phyloP scores from a whole-genome alignment of 805 yeast species.

The Wickerhamomyces kurtzmanii region DNA sequence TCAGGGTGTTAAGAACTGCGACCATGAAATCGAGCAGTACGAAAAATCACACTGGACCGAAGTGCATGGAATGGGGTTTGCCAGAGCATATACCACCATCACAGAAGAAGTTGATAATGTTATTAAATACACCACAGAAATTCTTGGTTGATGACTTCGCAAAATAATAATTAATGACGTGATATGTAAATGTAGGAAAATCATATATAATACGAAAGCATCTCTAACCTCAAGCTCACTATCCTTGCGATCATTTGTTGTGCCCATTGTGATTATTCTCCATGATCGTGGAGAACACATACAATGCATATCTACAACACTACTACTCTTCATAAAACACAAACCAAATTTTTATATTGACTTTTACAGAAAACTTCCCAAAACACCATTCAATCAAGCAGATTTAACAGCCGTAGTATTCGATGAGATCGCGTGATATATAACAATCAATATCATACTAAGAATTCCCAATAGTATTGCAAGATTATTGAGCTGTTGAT shows the following conservation, averaged over 20 bases:
- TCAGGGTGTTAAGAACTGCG: constrained; percentile 1
- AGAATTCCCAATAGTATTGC: constrained; percentile 68
- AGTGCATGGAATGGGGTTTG: constrained; percentile 38
- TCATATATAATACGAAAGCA: not conserved
- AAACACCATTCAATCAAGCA: constrained; percentile 7
- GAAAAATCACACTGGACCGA: constrained; percentile 32
- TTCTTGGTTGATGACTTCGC: no score
- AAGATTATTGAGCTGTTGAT: constrained; percentile 64
- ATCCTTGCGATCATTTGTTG: not conserved
- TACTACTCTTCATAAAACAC: not conserved
- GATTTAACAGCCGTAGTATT: constrained; percentile 21
- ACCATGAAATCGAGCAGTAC: constrained; percentile 3
- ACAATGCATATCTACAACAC: not conserved
- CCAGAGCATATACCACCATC: constrained; percentile 36
- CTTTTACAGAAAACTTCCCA: not conserved
- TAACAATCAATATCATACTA: constrained; percentile 59
- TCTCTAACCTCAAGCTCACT: not conserved
- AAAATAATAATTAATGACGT: constrained; percentile 19
- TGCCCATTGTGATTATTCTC: no score
- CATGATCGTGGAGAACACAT: not conserved
- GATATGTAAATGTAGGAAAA: not conserved
- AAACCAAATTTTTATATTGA: not conserved
- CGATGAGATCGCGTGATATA: constrained; percentile 60
- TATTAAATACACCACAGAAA: constrained; percentile 25
- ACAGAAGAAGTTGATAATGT: constrained; percentile 30